Percentiles rank a stretch among this genome's conserved stretches.
phyloP scores from a whole-genome alignment of 768 basidiomycete species.

The Inosperma sp. region DNA sequence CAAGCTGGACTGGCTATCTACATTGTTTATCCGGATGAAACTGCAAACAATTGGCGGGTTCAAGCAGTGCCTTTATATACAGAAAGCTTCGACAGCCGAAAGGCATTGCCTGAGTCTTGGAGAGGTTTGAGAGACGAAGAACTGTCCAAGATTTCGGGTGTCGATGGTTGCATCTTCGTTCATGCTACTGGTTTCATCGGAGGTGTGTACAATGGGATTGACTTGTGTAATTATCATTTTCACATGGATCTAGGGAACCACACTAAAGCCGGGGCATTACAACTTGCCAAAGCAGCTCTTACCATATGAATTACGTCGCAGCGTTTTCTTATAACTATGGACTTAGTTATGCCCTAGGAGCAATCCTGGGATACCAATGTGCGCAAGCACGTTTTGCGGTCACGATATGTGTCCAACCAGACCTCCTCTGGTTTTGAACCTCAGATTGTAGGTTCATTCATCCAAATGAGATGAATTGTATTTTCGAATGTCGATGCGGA shows the following conservation, averaged over 20 bases:
- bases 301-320: neutral
- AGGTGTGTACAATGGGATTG: conserved; percentile 52
- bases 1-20: conserved; percentile 63
- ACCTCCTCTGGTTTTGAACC: too few species aligned
- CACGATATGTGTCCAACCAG: too few species aligned
- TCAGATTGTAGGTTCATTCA: too few species aligned
- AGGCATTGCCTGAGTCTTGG: conserved; percentile 91
- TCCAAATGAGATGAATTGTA: too few species aligned
- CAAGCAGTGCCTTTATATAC: conserved; percentile 84
- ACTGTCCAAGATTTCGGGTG: conserved; percentile 66
- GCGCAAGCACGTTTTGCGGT: too few species aligned
- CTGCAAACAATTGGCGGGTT: conserved; percentile 73
- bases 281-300: neutral
- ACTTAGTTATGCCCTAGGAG: too few species aligned
- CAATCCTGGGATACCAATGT: too few species aligned
- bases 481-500: too few species aligned
- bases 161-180: conserved; percentile 84
- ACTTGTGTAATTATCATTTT: too few species aligned
- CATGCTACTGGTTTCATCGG: conserved; percentile 98
- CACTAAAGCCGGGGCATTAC: neutral
- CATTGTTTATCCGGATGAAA: conserved; percentile 86
- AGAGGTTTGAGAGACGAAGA: conserved; percentile 84
- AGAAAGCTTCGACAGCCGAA: conserved; percentile 86
- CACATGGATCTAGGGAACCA: too few species aligned
- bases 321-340: neutral